Conservation (phyloP, 2,329 filamentous ascomycete genomes). For the Phaeosphaeriaceae sp. region DNA sequence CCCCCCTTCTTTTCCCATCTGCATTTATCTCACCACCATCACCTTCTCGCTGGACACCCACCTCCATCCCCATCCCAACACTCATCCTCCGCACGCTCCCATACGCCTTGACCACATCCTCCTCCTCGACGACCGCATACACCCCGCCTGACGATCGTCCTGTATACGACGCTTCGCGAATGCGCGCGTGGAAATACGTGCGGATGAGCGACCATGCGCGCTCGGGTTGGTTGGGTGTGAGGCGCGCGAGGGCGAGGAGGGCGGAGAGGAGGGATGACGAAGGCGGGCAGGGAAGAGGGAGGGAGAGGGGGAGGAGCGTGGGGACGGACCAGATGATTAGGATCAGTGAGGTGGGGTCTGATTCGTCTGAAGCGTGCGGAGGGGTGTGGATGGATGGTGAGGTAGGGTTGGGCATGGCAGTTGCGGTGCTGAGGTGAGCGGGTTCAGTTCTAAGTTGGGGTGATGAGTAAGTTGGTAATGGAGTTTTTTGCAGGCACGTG, state of each 20-base stretch:
- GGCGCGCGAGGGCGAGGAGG: slow-evolving; percentile 9
- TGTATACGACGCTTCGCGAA: slow-evolving; percentile 7
- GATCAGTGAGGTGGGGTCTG: not conserved
- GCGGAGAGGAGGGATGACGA: slow-evolving; percentile 3
- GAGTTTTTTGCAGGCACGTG: too few relatives aligned
- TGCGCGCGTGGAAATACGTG: slow-evolving; percentile 18
- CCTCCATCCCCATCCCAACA: slow-evolving; percentile 2
- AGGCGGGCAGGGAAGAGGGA: not conserved
- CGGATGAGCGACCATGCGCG: slow-evolving; percentile 16
- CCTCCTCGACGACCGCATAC: slow-evolving; percentile 7
- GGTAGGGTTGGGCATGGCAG: too few relatives aligned
- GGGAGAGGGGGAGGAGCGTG: not conserved
- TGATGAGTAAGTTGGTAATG: too few relatives aligned
- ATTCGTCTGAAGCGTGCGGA: not conserved
- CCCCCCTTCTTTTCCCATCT: not conserved
- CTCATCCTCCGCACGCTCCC: slow-evolving; percentile 15
- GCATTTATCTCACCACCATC: slow-evolving; percentile 4
- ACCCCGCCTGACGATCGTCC: not conserved
- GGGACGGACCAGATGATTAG: not conserved
- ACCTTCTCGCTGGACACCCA: not conserved
- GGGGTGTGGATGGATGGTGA: too few relatives aligned
- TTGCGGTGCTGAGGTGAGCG: too few relatives aligned
- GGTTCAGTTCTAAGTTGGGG: too few relatives aligned
- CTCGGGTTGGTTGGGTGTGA: slow-evolving; percentile 14
- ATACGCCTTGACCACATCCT: slow-evolving; percentile 19